Base-by-base conservation (phyloP, 306 rosid genomes). In the Ammopiptanthus mongolicus region DNA sequence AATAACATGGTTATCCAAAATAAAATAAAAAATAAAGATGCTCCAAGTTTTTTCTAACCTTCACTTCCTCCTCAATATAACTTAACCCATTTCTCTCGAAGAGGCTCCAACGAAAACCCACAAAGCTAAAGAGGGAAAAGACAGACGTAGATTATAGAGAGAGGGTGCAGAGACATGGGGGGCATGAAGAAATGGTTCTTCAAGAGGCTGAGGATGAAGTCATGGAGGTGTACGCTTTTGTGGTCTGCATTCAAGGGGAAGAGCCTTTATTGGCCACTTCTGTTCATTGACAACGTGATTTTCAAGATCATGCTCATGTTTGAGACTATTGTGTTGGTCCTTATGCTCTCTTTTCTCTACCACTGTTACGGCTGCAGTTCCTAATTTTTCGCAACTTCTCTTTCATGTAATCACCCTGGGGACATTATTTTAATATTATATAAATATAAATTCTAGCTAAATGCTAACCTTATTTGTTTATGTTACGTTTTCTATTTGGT, bases 361-460 rank as follows among this genome's bases (percentile, higher is more conserved):
- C 83, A 88, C 5, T 89, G 70, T 44, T 93, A 84, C n/a, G 97
- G 97, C 48, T 93, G 98, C 83, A 65, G 74, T 42, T 85, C 90
- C 52, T 92, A 83, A 81, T n/a, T n/a, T 39, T 37, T 36, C 14
- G 1, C 36, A 2, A 17, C 5, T 44, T 46, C 22, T 34, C 57
- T 15, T 47, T 42, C 15, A 0, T 64, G 74, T 41, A 70, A 15
- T 36, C 6, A 25, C 28, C 28, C 1, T 10, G 47, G 11, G 14
- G 47, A 41, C 14, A n/a, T 10, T 41, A 10, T 14, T 41, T 41
- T 11, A 9, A 41, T 9, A 7, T 4, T 10, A 8, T 1, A 7
- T 1, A 37, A n/a, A n/a, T n/a, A 2, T 25, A 25, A 25, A 25
- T 25, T 37, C 44, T 37, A 37, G 12, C 44, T 8, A 37, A 37